Evolutionary conservation across 2,329 filamentous ascomycete species (phyloP).

Genomic region (Ascocoryne sarcoides): DNA sequence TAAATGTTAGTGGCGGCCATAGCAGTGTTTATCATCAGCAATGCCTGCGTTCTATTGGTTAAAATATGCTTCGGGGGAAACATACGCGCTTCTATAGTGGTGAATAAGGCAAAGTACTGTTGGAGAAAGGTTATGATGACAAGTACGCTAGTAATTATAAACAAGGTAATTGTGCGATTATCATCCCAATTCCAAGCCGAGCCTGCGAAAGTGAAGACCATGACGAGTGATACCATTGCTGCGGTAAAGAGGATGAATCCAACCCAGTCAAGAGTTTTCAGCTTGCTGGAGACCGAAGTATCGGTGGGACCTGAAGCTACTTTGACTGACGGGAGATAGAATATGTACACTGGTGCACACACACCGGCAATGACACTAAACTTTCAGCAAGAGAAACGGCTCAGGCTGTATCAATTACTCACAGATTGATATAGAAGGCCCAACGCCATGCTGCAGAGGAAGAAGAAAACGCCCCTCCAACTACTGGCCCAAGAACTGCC

Average conservation of each 20-base stretch:
- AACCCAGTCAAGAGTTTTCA: slow-evolving; percentile 21
- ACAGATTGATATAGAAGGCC: slow-evolving; percentile 47
- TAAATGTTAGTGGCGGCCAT: slow-evolving; percentile 18
- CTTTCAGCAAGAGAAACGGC: too few species aligned
- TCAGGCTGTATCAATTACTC: too few species aligned
- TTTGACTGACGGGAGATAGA: slow-evolving; percentile 39
- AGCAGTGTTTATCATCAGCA: slow-evolving; percentile 31
- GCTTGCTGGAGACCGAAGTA: slow-evolving; percentile 12
- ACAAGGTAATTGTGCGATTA: slow-evolving; percentile 22
- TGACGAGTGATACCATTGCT: slow-evolving; percentile 27
- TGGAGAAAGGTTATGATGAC: slow-evolving; percentile 16
- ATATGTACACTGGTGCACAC: slow-evolving; percentile 33
- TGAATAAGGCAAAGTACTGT: slow-evolving; percentile 25
- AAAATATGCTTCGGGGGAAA: slow-evolving; percentile 27
- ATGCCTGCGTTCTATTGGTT: slow-evolving; percentile 30
- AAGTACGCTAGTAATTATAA: slow-evolving; percentile 37
- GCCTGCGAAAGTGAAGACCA: slow-evolving; percentile 30
- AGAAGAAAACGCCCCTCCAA: slow-evolving; percentile 38
- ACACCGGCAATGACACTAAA: slow-evolving; percentile 36
- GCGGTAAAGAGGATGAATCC: slow-evolving; percentile 26
- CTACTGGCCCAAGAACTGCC: slow-evolving; percentile 38
- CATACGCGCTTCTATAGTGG: slow-evolving; percentile 18
- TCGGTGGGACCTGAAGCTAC: too few species aligned
- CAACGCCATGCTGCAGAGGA: slow-evolving; percentile 37
- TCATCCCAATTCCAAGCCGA: slow-evolving; percentile 25